Evolutionary conservation across 73 alveolate species (phyloP).

Genomic region (Breviolum minutum): DNA sequence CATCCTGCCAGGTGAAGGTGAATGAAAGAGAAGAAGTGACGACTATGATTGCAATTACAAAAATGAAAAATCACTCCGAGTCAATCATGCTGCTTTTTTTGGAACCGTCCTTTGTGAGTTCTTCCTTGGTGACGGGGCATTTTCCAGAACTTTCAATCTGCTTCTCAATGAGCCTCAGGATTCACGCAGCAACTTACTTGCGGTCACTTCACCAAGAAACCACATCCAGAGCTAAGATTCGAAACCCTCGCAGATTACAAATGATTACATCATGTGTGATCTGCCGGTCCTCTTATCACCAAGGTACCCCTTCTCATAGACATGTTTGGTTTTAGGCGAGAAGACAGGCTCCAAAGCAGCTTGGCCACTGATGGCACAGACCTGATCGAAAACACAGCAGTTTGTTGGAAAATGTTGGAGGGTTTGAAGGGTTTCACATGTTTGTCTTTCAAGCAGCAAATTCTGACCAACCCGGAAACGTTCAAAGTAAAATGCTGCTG

Average conservation of each 20-base stretch:
- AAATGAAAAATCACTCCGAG: background rate
- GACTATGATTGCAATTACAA: no score
- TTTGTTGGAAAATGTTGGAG: background rate
- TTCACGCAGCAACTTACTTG: background rate
- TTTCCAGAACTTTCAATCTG: slow-evolving; percentile 96
- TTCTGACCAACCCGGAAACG: background rate
- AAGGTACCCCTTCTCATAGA: slow-evolving; percentile 51
- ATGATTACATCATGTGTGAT: background rate
- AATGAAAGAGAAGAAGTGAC: no score
- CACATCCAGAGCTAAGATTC: background rate
- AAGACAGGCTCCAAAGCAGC: slow-evolving; percentile 93
- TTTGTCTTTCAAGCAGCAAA: background rate
- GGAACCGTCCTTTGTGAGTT: slow-evolving; percentile 85
- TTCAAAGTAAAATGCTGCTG: background rate
- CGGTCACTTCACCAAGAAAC: background rate
- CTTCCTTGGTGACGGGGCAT: slow-evolving; percentile 97
- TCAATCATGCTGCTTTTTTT: background rate
- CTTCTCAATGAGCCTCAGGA: slow-evolving; percentile 95
- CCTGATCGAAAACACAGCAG: background rate
- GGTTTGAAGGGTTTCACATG: background rate
- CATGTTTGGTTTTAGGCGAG: slow-evolving; percentile 63
- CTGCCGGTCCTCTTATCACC: background rate
- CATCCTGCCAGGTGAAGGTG: slow-evolving; percentile 33
- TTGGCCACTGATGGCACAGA: slow-evolving; percentile 88
- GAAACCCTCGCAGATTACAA: background rate